Conservation (phyloP, 352 stramenopile genomes). For the Phytophthora fragariaefolia region DNA sequence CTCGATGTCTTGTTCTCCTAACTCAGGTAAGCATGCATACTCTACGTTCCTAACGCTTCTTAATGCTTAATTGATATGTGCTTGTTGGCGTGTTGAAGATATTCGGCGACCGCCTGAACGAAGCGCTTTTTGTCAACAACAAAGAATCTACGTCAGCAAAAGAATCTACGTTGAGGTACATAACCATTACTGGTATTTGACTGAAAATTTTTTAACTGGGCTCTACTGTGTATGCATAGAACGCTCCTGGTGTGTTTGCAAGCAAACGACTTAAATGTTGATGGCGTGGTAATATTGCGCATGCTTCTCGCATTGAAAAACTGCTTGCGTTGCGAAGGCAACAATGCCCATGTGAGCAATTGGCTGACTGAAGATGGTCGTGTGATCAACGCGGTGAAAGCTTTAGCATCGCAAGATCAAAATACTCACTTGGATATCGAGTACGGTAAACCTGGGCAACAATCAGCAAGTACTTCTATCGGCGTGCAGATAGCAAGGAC, state of each 20-base stretch:
- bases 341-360: constrained; percentile 26
- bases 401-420: constrained; percentile 14
- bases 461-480: constrained; percentile 17
- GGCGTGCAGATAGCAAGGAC: constrained; percentile 58
- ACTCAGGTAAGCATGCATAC: constrained; percentile 80
- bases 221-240: constrained; percentile 14
- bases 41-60: too few species aligned
- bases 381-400: constrained; percentile 33
- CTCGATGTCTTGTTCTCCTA: constrained; percentile 62
- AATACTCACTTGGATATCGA: constrained; percentile 3
- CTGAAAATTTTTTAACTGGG: too few species aligned
- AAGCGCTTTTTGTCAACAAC: constrained; percentile 47
- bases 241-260: constrained; percentile 40
- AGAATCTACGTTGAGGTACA: constrained; percentile 35
- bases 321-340: constrained; percentile 57
- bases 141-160: constrained; percentile 11
- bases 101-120: constrained; percentile 66
- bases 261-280: constrained; percentile 5
- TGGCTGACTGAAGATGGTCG: constrained; percentile 41
- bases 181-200: too few species aligned
- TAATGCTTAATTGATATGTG: not conserved
- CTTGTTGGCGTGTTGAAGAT: constrained; percentile 43
- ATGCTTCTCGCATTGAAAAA: constrained; percentile 68
- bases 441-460: constrained; percentile 4
- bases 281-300: constrained; percentile 47